Percentiles rank a stretch among this genome's conserved stretches.
These are phyloP conservation scores for Jackrogersella multiformis DNA, from an alignment of 495 filamentous ascomycete species.

Conservation along the genomic window DNA sequence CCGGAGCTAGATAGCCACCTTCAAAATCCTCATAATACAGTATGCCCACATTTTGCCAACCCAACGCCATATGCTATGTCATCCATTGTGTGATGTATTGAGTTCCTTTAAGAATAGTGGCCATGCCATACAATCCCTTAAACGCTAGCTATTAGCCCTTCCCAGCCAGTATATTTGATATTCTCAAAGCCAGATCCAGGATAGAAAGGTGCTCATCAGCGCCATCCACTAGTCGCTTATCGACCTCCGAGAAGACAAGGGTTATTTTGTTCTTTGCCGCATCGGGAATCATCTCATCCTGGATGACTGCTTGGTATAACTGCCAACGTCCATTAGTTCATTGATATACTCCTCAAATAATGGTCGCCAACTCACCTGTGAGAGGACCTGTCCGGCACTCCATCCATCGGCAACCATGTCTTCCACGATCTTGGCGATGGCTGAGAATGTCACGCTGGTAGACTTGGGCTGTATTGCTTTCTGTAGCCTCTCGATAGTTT, in stretches of 20 bases:
- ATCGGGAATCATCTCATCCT: conserved; percentile 83
- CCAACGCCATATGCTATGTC: conserved; percentile 30
- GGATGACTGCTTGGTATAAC: conserved; percentile 85
- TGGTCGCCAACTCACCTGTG: conserved; percentile 65
- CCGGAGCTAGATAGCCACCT: background rate
- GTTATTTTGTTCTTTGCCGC: conserved; percentile 91
- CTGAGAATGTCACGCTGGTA: conserved; percentile 71
- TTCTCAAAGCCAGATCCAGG: conserved; percentile 81
- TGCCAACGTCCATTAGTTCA: conserved; percentile 50
- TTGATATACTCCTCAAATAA: background rate
- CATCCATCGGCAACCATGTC: conserved; percentile 97
- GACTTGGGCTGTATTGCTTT: conserved; percentile 80
- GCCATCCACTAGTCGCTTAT: conserved; percentile 97
- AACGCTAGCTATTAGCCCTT: conserved; percentile 32
- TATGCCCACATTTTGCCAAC: conserved; percentile 21
- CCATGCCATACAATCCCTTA: background rate
- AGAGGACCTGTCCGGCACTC: conserved; percentile 90
- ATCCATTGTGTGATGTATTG: conserved; percentile 7
- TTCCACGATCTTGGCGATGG: conserved; percentile 78
- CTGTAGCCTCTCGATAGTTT: conserved; percentile 72
- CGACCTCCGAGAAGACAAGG: conserved; percentile 87
- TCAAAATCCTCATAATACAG: conserved; percentile 4
- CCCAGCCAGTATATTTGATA: conserved; percentile 75
- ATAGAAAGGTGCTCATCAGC: conserved; percentile 94
- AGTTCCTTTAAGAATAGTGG: background rate